Base-by-base conservation (phyloP, 208 protist genomes). In the Acanthamoeba castellanii region DNA sequence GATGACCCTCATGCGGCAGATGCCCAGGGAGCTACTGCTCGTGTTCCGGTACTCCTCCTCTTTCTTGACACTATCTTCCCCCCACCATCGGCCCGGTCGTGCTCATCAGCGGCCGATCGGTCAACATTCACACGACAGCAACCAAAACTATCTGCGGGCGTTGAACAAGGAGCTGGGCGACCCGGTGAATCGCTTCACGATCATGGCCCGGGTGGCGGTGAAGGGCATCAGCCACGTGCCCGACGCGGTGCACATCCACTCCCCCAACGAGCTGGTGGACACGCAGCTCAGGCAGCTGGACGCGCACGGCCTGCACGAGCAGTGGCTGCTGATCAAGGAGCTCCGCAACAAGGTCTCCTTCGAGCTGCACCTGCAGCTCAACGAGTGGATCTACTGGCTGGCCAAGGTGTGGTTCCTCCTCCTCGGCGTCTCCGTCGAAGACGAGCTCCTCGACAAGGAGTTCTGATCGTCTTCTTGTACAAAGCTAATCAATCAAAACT, bases 111-210 rank as follows among this genome's bases (percentile, higher is more conserved):
- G 37, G 37, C 37, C 37, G 37, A 37, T 37, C 37, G 37, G 37
- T 3, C 3, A n/a, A n/a, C 3, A 0, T 1, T 6, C n/a, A 3
- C 30, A 50, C n/a, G 3, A 50, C 72, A 82, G 72, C n/a, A 89
- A 89, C 82, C 82, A 89, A 25, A 89, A 89, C 55, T 89, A 89
- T 25, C 32, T 89, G 82, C 47, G 82, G 25, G 82, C 82, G 30
- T 89, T 89, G n/a, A 89, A 89, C 82, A 89, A 89, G 37, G 82
- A 89, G 82, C 82, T 89, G 47, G 82, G 82, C 47, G 82, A 89
- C 14, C 82, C 82, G 30, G 82, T 89, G n/a, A 89, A 89, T 7
- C 82, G 82, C n/a, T 89, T 89, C 55, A 66, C 82, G 20, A 66
- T 89, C 50, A 89, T 89, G 82, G 82, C 82, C 27, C 82, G 82